Evolutionary conservation across 768 basidiomycete species (phyloP).

Genomic region (Candolleomyces eurysporus): DNA sequence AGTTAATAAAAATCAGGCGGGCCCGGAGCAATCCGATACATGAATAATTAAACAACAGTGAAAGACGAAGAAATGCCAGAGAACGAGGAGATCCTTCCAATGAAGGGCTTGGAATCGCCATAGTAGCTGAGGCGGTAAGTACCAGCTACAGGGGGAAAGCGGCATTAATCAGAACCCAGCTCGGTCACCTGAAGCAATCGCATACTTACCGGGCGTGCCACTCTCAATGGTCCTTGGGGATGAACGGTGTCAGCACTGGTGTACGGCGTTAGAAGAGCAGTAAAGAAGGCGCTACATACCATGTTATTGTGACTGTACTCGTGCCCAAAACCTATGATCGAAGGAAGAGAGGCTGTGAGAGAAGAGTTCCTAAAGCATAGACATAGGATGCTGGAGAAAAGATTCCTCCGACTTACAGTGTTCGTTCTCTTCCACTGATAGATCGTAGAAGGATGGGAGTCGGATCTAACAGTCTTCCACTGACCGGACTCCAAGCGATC

Average conservation of each 20-base stretch:
- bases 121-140: conserved; percentile 70
- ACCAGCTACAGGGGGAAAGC: conserved; percentile 44
- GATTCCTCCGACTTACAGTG: conserved; percentile 34
- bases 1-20: conserved; percentile 3
- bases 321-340: conserved; percentile 48
- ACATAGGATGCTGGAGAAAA: no score
- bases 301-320: conserved; percentile 65
- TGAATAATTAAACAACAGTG: conserved; percentile 42
- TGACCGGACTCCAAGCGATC: conserved; percentile 47
- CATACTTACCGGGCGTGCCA: conserved; percentile 49
- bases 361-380: no score
- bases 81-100: conserved; percentile 64
- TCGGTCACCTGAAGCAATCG: conserved; percentile 7
- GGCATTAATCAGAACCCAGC: conserved; percentile 9
- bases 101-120: conserved; percentile 72
- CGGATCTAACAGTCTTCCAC: conserved; percentile 63
- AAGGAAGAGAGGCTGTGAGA: background rate
- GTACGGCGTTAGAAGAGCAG: conserved; percentile 2
- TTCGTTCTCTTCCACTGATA: conserved; percentile 64
- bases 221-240: conserved; percentile 58
- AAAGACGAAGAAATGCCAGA: conserved; percentile 61
- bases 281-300: conserved; percentile 39
- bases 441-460: conserved; percentile 77
- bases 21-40: background rate
- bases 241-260: conserved; percentile 7